These are phyloP conservation scores for Candida jianshihensis DNA, from an alignment of 805 yeast genomes.

Conservation along the genomic window DNA sequence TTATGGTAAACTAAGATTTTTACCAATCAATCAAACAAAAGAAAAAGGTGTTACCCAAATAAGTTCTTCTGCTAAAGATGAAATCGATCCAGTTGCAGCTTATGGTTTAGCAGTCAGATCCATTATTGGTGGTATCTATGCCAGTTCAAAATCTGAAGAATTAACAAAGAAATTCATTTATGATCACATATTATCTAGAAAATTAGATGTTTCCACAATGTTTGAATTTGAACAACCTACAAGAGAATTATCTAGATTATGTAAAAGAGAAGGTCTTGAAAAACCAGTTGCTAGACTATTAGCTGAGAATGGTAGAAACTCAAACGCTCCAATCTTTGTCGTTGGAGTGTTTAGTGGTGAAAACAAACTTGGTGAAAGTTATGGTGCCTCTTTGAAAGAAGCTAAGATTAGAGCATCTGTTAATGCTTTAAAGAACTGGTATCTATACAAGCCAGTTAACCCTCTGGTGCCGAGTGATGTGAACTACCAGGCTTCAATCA, in stretches of 20 bases:
- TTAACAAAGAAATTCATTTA: conserved; percentile 59
- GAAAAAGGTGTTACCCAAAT: conserved; percentile 48
- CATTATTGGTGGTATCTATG: conserved; percentile 74
- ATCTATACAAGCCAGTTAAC: conserved; percentile 77
- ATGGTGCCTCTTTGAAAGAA: conserved; percentile 83
- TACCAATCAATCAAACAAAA: conserved; percentile 22
- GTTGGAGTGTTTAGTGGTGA: conserved; percentile 88
- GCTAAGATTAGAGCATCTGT: conserved; percentile 91
- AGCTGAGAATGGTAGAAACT: conserved; percentile 89
- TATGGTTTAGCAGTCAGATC: conserved; percentile 72
- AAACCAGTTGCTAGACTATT: conserved; percentile 76
- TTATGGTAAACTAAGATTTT: conserved; percentile 62
- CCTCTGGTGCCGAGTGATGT: conserved; percentile 57
- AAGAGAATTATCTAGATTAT: conserved; percentile 69
- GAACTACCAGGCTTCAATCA: conserved; percentile 29
- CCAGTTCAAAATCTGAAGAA: conserved; percentile 54
- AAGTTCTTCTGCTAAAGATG: conserved; percentile 25
- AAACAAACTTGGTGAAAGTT: conserved; percentile 86
- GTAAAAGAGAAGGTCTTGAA: conserved; percentile 67
- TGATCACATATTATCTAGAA: conserved; percentile 75
- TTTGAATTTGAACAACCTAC: conserved; percentile 83
- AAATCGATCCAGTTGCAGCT: conserved; percentile 25
- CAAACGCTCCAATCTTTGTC: conserved; percentile 77
- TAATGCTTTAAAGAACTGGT: conserved; percentile 85
- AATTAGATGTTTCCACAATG: conserved; percentile 65